Evolutionary conservation across 2,329 filamentous ascomycete genomes (phyloP).

Genomic region (Colletotrichum gigasporum): DNA sequence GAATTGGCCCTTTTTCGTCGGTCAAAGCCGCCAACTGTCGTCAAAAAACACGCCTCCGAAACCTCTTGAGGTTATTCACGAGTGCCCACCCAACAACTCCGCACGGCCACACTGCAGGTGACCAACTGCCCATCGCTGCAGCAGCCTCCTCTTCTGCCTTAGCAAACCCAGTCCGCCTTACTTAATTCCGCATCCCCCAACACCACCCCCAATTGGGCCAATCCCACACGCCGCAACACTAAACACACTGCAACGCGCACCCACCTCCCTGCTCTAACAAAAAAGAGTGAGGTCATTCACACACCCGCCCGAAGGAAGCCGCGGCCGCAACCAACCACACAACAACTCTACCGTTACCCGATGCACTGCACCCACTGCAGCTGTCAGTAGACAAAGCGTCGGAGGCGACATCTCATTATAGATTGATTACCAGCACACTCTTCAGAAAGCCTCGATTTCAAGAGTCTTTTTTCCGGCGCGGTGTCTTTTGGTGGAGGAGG

Average conservation of each 20-base stretch:
- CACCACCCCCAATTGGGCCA: constrained; percentile 18
- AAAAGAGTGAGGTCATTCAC: constrained; percentile 34
- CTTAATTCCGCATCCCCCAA: constrained; percentile 25
- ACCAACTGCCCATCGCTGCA: constrained; percentile 28
- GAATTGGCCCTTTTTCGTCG: constrained; percentile 34
- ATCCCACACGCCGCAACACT: constrained; percentile 16
- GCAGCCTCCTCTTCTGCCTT: constrained; percentile 24
- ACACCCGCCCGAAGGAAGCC: constrained; percentile 2
- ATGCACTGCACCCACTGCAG: constrained; percentile 11
- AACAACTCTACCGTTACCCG: neutral
- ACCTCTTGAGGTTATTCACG: constrained; percentile 37
- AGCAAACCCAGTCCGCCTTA: constrained; percentile 28
- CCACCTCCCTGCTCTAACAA: constrained; percentile 9
- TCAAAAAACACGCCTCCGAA: constrained; percentile 23
- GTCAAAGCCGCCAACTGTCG: constrained; percentile 24
- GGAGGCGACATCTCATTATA: too few species aligned
- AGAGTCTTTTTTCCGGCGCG: constrained; percentile 4
- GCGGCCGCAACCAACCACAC: neutral
- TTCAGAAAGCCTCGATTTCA: neutral
- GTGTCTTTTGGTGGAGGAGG: constrained; percentile 25
- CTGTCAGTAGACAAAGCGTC: neutral
- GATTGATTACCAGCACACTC: too few species aligned
- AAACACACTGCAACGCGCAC: constrained; percentile 22
- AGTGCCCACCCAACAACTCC: constrained; percentile 29
- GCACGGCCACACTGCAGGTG: constrained; percentile 31